Evolutionary conservation across 805 yeast genomes (phyloP).

Genomic region (Metschnikowia chrysomelidarum): DNA sequence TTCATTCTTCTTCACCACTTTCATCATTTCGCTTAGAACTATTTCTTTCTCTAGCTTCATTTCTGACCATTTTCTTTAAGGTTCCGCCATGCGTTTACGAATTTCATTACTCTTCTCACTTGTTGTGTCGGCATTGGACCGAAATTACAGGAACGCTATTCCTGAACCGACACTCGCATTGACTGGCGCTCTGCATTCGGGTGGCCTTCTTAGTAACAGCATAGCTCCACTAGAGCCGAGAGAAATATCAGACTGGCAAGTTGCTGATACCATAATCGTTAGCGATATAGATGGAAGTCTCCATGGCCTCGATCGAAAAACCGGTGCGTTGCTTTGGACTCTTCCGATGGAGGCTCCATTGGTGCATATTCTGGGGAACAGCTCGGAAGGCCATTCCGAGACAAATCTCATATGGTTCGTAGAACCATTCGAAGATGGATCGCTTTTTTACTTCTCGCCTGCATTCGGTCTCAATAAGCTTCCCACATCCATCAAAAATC

Average conservation of each 20-base stretch:
- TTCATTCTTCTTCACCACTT: too few relatives aligned
- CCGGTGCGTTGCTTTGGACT: slow-evolving; percentile 79
- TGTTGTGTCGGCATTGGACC: slow-evolving; percentile 1
- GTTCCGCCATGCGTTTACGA: too few relatives aligned
- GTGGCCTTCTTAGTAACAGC: slow-evolving; percentile 13
- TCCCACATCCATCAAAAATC: slow-evolving; percentile 74
- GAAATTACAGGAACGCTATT: slow-evolving; percentile 1
- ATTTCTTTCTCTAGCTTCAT: too few relatives aligned
- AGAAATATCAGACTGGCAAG: slow-evolving; percentile 44
- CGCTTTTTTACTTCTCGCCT: slow-evolving; percentile 74
- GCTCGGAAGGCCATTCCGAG: slow-evolving; percentile 12
- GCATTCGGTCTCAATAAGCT: slow-evolving; percentile 73
- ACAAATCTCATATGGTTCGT: slow-evolving; percentile 70
- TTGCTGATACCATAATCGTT: slow-evolving; percentile 61
- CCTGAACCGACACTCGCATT: slow-evolving; percentile 2
- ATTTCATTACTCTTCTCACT: slow-evolving; percentile 1
- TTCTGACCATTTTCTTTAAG: too few relatives aligned
- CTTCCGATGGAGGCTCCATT: slow-evolving; percentile 63
- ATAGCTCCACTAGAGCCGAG: slow-evolving; percentile 37
- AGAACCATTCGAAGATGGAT: slow-evolving; percentile 86
- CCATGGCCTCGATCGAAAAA: slow-evolving; percentile 72
- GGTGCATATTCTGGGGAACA: slow-evolving; percentile 39
- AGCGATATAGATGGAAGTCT: slow-evolving; percentile 86
- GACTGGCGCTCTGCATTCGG: slow-evolving; percentile 2
- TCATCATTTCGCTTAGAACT: too few relatives aligned